Conservation (phyloP, 306 rosid genomes). For the Datisca glomerata region DNA sequence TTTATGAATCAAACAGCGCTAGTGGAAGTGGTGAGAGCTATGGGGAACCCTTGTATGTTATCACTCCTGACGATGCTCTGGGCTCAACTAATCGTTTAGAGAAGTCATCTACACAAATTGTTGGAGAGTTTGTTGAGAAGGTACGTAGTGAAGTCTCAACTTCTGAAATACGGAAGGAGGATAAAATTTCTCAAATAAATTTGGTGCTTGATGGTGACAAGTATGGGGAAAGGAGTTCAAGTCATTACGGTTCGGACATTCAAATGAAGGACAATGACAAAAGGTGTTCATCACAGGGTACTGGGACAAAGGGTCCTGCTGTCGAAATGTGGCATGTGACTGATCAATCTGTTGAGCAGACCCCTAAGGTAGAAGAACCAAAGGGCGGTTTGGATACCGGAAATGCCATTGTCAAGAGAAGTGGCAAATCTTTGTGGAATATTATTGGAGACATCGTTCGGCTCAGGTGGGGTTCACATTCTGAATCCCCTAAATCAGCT, state of each 20-base stretch:
- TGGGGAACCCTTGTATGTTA: slow-evolving; percentile 19
- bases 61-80: slow-evolving; percentile 48
- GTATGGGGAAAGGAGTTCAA: slow-evolving; percentile 13
- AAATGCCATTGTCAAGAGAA: slow-evolving; percentile 44
- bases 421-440: slow-evolving; percentile 69
- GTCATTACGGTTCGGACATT: slow-evolving; percentile 21
- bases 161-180: slow-evolving; percentile 31
- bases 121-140: slow-evolving; percentile 50
- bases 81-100: slow-evolving; percentile 53
- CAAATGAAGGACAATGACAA: slow-evolving; percentile 30
- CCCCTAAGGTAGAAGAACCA: slow-evolving; percentile 28
- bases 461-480: slow-evolving; percentile 51
- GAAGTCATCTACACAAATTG: slow-evolving; percentile 50
- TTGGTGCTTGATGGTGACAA: slow-evolving; percentile 26
- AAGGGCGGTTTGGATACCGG: slow-evolving; percentile 22
- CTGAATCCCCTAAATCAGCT: slow-evolving; percentile 39
- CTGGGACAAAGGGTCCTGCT: slow-evolving; percentile 65
- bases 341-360: slow-evolving; percentile 30
- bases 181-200: slow-evolving; percentile 20
- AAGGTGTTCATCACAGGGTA: slow-evolving; percentile 37
- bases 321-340: slow-evolving; percentile 70
- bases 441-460: slow-evolving; percentile 44
- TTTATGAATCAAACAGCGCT: slow-evolving; percentile 19
- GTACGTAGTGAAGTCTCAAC: slow-evolving; percentile 37
- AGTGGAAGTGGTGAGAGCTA: slow-evolving; percentile 23